phyloP scores from a whole-genome alignment of 331 rosid species.

The Malus hybrid region DNA sequence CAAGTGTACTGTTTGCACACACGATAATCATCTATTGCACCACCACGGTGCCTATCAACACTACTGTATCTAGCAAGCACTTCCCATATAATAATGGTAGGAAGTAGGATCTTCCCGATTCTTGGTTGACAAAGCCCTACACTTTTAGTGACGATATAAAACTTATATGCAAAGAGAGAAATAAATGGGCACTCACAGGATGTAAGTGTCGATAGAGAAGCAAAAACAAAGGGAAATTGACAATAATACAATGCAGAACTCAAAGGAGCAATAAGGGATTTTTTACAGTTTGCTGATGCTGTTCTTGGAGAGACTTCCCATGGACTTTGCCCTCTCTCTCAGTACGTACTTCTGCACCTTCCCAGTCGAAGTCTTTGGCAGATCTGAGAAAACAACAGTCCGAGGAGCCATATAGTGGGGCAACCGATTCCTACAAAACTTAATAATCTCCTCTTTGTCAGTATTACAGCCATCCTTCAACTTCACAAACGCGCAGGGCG shows the following conservation, averaged over 20 bases:
- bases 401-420: constrained; percentile 32
- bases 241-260: neutral
- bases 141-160: too few species aligned
- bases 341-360: constrained; percentile 28
- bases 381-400: constrained; percentile 15
- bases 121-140: too few species aligned
- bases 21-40: too few species aligned
- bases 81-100: too few species aligned
- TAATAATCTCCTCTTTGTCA: constrained; percentile 11
- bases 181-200: neutral
- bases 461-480: constrained; percentile 11
- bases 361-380: constrained; percentile 29
- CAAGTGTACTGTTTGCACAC: too few species aligned
- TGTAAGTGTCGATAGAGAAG: neutral
- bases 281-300: constrained; percentile 14
- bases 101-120: too few species aligned
- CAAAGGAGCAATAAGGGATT: neutral
- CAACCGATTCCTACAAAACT: constrained; percentile 8
- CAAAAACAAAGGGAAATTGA: neutral
- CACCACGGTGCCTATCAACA: too few species aligned
- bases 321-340: constrained; percentile 16
- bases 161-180: neutral
- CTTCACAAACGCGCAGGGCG: constrained; percentile 26
- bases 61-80: too few species aligned
- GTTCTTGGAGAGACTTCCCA: constrained; percentile 21